Base-by-base conservation (phyloP, 176 grass and related monocot species). In the Pontederia paniculata region DNA sequence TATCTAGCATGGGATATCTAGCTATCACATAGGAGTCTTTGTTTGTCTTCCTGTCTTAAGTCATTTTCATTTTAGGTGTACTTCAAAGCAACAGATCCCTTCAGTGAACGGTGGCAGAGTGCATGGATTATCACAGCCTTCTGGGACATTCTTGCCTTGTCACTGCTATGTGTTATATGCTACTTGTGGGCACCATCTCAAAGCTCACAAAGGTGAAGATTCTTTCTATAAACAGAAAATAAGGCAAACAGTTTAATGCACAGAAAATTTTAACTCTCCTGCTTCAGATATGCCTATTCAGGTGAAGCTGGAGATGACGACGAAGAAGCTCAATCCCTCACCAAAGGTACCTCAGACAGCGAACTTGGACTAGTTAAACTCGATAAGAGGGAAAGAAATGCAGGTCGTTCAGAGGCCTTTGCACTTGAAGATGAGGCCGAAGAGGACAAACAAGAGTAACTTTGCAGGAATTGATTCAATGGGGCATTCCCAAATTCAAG, bases 81-180 rank as follows among this genome's bases (percentile, higher is more conserved):
- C 75, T 99, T 99, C 71, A 99, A 99, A 77, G 87, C 87, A 1
- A 99, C 94, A 50, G 87, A 99, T 44, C 94, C 94, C 25, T 93
- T 82, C 63, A 99, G 94, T 31, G 94, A 99, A 68, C 78, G 94
- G 56, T 99, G 94, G 94, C 87, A 99, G 72, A 88, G 87, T 20
- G 87, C 87, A 54, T 93, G 94, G 94, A 88, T 88, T 56, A 85
- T 99, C 61, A 99, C 94, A 75, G 94, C 94, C 43, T 99, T 93
- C 70, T 99, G 94, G 94, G 72, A 99, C 18, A 79, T 99, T 75
- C 74, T 82, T 61, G 83, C 83, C 14, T 80, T 98, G 63, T 57
- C 77, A 51, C 75, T 98, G 66, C 87, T 98, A 16, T 66, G 77
- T 70, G 83, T 98, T 46, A 78, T 98, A 55, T 98, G 86, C 70